Evolutionary conservation across 2,329 filamentous ascomycete genomes (phyloP).

Genomic region (Pseudogymnoascus sp.): DNA sequence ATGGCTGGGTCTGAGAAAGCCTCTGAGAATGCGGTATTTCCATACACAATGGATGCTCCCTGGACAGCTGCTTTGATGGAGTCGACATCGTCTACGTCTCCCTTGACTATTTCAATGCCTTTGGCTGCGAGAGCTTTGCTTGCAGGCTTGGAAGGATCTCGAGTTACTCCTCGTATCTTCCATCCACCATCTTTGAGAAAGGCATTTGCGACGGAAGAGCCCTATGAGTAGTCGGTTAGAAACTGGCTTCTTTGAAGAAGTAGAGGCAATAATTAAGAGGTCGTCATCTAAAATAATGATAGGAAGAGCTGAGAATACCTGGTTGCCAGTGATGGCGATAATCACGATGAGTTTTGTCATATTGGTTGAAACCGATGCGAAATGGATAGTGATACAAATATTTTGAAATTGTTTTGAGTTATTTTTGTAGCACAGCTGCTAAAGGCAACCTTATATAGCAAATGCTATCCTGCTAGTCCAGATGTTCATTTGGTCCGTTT

Average conservation of each 20-base stretch:
- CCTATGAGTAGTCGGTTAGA: conserved; percentile 27
- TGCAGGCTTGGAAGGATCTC: conserved; percentile 35
- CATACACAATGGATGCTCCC: background rate
- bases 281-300: background rate
- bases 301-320: background rate
- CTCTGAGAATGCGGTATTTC: background rate
- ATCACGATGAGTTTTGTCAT: conserved; percentile 13
- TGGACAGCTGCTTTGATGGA: background rate
- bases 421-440: background rate
- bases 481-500: background rate
- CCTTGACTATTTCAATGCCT: conserved; percentile 36
- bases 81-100: background rate
- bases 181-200: conserved; percentile 39
- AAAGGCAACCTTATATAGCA: background rate
- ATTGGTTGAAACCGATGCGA: background rate
- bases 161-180: conserved; percentile 40
- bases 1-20: background rate
- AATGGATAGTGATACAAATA: background rate
- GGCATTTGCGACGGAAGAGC: conserved; percentile 37
- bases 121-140: conserved; percentile 32
- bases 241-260: background rate
- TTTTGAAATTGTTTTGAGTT: background rate
- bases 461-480: background rate
- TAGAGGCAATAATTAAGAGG: background rate
- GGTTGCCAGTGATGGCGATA: conserved; percentile 8